These are phyloP conservation scores for Lasiodiplodia gonubiensis DNA, from an alignment of 2,329 filamentous ascomycete genomes.

Conservation along the genomic window DNA sequence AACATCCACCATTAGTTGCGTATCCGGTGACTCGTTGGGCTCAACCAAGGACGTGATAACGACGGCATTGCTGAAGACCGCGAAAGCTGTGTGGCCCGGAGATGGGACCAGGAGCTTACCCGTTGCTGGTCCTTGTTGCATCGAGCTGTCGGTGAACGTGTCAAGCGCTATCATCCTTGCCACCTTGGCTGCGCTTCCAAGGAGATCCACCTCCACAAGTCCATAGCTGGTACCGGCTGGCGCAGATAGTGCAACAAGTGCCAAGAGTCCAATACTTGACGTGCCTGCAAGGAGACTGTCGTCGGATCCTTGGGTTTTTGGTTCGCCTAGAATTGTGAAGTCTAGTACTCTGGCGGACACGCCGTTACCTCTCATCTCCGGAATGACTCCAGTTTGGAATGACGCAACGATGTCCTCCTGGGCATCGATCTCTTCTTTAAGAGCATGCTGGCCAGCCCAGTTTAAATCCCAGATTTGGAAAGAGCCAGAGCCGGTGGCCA, in stretches of 20 bases:
- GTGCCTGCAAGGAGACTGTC: constrained; percentile 34
- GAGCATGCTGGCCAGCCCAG: constrained; percentile 80
- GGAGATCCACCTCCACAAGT: constrained; percentile 73
- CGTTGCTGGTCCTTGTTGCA: constrained; percentile 41
- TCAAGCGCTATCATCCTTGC: constrained; percentile 71
- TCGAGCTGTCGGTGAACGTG: constrained; percentile 42
- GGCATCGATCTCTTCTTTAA: constrained; percentile 73
- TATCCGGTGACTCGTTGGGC: constrained; percentile 72
- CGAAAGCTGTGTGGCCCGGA: constrained; percentile 79
- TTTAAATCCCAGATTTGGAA: constrained; percentile 89
- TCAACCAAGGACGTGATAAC: constrained; percentile 76
- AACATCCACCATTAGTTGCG: constrained; percentile 66
- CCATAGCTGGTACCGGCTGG: constrained; percentile 63
- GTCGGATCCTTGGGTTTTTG: constrained; percentile 55
- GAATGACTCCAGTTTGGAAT: constrained; percentile 61
- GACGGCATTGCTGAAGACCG: constrained; percentile 79
- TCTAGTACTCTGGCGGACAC: constrained; percentile 76
- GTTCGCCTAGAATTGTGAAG: constrained; percentile 67
- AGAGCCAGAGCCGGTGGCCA: constrained; percentile 76
- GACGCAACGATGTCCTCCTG: constrained; percentile 68
- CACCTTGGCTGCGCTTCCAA: constrained; percentile 59
- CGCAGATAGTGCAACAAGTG: constrained; percentile 42
- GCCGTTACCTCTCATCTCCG: constrained; percentile 56
- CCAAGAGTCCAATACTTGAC: constrained; percentile 36
- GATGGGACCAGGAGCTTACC: constrained; percentile 71